Evolutionary conservation across 805 yeast species (phyloP), one percentile per base, ranked within the genome.

Genomic region (Sugiyamaella valdiviana): DNA sequence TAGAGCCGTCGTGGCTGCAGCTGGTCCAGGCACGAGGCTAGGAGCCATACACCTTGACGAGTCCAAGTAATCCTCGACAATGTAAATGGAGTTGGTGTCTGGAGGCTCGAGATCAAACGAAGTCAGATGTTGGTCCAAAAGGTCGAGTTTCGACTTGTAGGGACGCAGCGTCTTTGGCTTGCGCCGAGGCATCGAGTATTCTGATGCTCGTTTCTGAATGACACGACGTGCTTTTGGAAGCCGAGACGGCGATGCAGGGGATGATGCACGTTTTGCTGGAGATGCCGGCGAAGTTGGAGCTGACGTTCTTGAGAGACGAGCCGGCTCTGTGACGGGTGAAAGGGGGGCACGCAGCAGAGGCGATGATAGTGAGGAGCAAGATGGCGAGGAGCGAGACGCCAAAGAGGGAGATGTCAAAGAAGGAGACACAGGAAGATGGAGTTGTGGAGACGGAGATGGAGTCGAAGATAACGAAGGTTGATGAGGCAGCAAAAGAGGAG

Each of bases 81-180:
- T 50, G 21, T 50, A 26, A 5, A 58, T 44, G 14, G 55, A 51
- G 19, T 56, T 55, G 6, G 40, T 36, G 20, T 53, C 51, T 19
- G 46, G 48, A 7, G 50, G 53, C 15, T 49, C 46, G 12, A 45
- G 41, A 20, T 53, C 51, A 37, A 64, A 65, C 1, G 73, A 68
- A 0, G 75, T 71, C 26, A 72, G 51, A 23, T 56, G 51, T 51
- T 58, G 54, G 53, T 72, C 74, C 2, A 70, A 57, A 51, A 72
- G 54, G 39, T 72, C 76, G 3, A 72, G 57, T 20, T 65, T 62
- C 5, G 75, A 70, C 22, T 42, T 43, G 26, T 49, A 45, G 6
- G 46, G 51, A 10, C 52, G 36, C 17, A 53, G 38, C 14, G 35
- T 45, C n/a, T 22, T 43, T 26, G 44, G 23, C 15, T 20, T 39